Conservation (phyloP, 345 rosid species). For the Arabidopsis thaliana region TAIR10.1 NC_003070.9:26859501-26860000, state of each 20-base stretch:
- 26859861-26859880: slow-evolving; percentile 32
- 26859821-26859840: slow-evolving; percentile 23
- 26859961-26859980: slow-evolving; percentile 28
- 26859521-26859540: slow-evolving; percentile 61
- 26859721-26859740: slow-evolving; percentile 18
- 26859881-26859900: slow-evolving; percentile 21
- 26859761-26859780: background rate
- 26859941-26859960: slow-evolving; percentile 33
- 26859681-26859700: slow-evolving; percentile 22
- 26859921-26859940: slow-evolving; percentile 9
- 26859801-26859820: background rate
- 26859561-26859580: slow-evolving; percentile 46
- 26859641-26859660: slow-evolving; percentile 20
- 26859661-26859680: slow-evolving; percentile 23
- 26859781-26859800: background rate
- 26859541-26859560: slow-evolving; percentile 48
- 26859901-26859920: slow-evolving; percentile 31
- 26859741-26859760: background rate
- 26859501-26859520: slow-evolving; percentile 83
- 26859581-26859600: slow-evolving; percentile 44
- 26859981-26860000: slow-evolving; percentile 35
- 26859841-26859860: background rate
- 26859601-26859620: slow-evolving; percentile 34
- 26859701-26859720: slow-evolving; percentile 32
- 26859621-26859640: slow-evolving; percentile 22